Percentiles rank a stretch among this genome's conserved stretches.
These are phyloP conservation scores for Phtheirospermum japonicum DNA, from an alignment of 257 asterid genomes.

Conservation along the genomic window DNA sequence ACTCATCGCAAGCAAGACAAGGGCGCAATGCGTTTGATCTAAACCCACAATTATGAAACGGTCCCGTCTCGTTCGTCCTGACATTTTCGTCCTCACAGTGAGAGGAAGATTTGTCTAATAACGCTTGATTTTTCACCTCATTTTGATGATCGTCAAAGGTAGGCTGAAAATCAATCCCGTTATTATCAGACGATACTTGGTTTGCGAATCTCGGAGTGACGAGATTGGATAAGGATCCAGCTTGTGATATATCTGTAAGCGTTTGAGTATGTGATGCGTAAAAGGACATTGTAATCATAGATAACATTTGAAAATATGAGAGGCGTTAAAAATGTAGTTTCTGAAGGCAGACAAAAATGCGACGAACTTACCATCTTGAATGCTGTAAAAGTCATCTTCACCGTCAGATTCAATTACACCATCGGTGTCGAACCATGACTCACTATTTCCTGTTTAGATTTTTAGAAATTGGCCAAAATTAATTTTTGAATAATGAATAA, in stretches of 20 bases:
- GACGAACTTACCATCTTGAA: constrained; percentile 69
- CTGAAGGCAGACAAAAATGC: not conserved
- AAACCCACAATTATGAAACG: constrained; percentile 57
- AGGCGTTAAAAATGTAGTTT: not conserved
- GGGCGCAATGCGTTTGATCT: constrained; percentile 64
- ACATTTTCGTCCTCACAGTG: constrained; percentile 32
- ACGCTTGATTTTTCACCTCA: constrained; percentile 38
- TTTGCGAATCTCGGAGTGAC: constrained; percentile 81
- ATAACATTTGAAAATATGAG: no score
- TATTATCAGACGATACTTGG: constrained; percentile 32
- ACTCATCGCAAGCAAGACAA: constrained; percentile 72
- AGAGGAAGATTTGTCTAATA: constrained; percentile 26
- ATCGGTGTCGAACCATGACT: constrained; percentile 82
- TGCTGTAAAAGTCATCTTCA: constrained; percentile 90
- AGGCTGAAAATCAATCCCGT: constrained; percentile 42
- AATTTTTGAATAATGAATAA: no score
- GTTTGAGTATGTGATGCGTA: constrained; percentile 20
- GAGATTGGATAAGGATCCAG: constrained; percentile 67
- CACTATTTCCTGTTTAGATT: constrained; percentile 53
- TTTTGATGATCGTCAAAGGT: constrained; percentile 39
- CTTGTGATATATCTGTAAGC: constrained; percentile 86
- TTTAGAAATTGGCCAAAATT: constrained; percentile 15
- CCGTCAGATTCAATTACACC: constrained; percentile 63
- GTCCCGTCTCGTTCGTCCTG: constrained; percentile 35
- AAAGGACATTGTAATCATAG: not conserved